A percentile compares a stretch with the other conserved stretches of the same genome.
Evolutionary conservation across 2,329 filamentous ascomycete genomes (phyloP).

Genomic region (Aspergillus viridinutans): DNA sequence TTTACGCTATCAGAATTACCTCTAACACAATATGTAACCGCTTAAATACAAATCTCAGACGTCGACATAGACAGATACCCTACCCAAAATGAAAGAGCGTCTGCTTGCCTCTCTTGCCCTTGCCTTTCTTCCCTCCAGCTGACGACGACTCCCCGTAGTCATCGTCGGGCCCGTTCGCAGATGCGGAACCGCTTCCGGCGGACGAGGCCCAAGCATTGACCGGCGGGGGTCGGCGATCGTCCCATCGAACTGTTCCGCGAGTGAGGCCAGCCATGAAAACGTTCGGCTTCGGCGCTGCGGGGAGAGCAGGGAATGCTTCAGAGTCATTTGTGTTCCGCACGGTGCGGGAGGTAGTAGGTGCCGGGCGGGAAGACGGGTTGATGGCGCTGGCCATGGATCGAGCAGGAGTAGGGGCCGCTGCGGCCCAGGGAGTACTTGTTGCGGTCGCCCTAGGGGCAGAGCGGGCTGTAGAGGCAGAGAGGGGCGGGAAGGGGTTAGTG

Average conservation of each 20-base stretch:
- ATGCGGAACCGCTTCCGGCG: conserved; percentile 18
- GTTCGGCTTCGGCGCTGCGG: conserved; percentile 67
- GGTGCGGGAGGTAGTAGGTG: conserved; percentile 19
- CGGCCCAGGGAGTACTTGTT: conserved; percentile 21
- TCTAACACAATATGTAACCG: conserved; percentile 5
- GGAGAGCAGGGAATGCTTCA: conserved; percentile 79
- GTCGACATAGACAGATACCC: background rate
- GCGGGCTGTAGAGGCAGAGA: conserved; percentile 27
- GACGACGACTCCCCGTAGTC: conserved; percentile 16
- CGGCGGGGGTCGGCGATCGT: conserved; percentile 32
- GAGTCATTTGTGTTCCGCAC: conserved; percentile 22
- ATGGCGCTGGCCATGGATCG: conserved; percentile 19
- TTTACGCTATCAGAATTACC: background rate
- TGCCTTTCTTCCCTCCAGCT: conserved; percentile 32
- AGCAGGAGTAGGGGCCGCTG: conserved; percentile 19
- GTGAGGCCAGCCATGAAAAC: conserved; percentile 50
- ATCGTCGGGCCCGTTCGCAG: conserved; percentile 16
- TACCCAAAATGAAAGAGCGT: conserved; percentile 38
- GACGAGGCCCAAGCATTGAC: conserved; percentile 37
- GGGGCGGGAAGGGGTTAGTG: conserved; percentile 45
- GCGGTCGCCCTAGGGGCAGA: conserved; percentile 22
- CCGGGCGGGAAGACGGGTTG: conserved; percentile 25
- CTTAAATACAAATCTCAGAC: conserved; percentile 4
- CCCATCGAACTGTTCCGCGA: conserved; percentile 44
- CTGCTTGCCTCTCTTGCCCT: conserved; percentile 40